These are phyloP conservation scores for Lachancea cidri DNA, from an alignment of 805 yeast species.

Conservation along the genomic window DNA sequence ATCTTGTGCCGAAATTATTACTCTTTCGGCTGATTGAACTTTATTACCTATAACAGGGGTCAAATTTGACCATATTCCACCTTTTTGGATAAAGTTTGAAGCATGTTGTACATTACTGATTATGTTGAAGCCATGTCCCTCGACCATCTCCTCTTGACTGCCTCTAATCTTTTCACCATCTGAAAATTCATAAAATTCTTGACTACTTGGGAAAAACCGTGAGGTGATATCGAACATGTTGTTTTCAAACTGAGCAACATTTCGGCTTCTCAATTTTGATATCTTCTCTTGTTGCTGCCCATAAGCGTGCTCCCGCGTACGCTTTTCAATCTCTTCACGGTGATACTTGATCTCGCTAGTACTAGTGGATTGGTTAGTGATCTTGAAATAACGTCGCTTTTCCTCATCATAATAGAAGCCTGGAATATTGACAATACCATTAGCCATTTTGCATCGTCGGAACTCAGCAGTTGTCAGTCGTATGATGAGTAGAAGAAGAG, in stretches of 20 bases:
- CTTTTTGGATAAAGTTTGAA: background rate
- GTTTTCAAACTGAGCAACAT: background rate
- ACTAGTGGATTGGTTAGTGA: constrained; percentile 1
- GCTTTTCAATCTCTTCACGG: constrained; percentile 1
- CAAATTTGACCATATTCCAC: constrained; percentile 5
- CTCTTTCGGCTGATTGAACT: background rate
- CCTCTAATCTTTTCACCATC: background rate
- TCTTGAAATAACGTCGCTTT: constrained; percentile 22
- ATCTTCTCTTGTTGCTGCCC: background rate
- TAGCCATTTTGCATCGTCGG: background rate
- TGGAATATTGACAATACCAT: constrained; percentile 15
- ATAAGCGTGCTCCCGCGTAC: background rate
- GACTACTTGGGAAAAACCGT: background rate
- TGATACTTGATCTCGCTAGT: constrained; percentile 1
- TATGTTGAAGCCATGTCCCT: background rate
- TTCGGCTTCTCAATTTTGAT: background rate
- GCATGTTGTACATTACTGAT: background rate
- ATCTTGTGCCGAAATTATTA: background rate
- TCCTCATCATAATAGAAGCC: constrained; percentile 27
- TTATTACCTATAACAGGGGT: constrained; percentile 1
- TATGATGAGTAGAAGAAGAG: no score
- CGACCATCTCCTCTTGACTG: background rate
- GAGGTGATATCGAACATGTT: background rate
- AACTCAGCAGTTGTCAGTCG: no score
- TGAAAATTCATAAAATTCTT: background rate